phyloP scores from a whole-genome alignment of 169 alveolate genomes.

The Plasmodium knowlesi region DNA sequence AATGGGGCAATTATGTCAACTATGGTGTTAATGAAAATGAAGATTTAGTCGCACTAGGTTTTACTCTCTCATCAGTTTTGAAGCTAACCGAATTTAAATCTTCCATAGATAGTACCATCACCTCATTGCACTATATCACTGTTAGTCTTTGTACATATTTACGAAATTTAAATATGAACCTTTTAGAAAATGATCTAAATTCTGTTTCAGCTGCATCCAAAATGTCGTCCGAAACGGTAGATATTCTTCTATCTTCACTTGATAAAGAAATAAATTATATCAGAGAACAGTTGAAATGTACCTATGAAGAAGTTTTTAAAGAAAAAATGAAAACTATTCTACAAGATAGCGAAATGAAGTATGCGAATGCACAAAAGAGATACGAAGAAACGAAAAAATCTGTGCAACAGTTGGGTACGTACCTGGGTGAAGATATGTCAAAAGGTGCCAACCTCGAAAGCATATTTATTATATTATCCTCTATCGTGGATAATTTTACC shows the following conservation, averaged over 20 bases:
- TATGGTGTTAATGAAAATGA: conserved; percentile 80
- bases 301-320: conserved; percentile 52
- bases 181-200: conserved; percentile 34
- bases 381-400: conserved; percentile 66
- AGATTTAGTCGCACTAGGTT: conserved; percentile 79
- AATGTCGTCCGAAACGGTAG: conserved; percentile 76
- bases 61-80: conserved; percentile 81
- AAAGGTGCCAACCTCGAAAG: conserved; percentile 48
- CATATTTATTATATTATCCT: conserved; percentile 69
- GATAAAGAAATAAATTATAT: conserved; percentile 68
- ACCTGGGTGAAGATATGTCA: conserved; percentile 70
- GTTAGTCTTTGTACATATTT: conserved; percentile 79
- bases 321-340: conserved; percentile 62
- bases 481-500: conserved; percentile 63
- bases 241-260: conserved; percentile 52
- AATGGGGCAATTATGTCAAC: conserved; percentile 87
- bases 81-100: conserved; percentile 85
- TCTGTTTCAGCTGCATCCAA: conserved; percentile 70
- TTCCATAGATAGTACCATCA: conserved; percentile 77
- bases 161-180: conserved; percentile 72
- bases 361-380: conserved; percentile 3
- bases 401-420: conserved; percentile 48
- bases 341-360: conserved; percentile 67
- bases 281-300: conserved; percentile 25
- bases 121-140: conserved; percentile 85